Evolutionary conservation across 2,329 filamentous ascomycete species (phyloP), one percentile per base, ranked within the genome.

Genomic region (Aciculosporium take): DNA sequence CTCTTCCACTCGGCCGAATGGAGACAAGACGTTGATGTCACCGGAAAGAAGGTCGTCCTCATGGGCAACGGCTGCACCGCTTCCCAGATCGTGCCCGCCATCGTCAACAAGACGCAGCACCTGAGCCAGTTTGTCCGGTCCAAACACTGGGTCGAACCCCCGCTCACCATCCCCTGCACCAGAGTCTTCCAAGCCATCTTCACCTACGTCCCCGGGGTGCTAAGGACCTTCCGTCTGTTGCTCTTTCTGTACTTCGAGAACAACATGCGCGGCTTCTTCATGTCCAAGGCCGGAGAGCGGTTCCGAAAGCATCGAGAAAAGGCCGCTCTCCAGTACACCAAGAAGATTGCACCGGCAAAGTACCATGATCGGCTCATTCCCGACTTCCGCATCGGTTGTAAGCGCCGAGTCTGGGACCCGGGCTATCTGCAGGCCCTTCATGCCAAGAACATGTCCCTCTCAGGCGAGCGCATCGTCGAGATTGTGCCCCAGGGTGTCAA

Each of bases 361-460:
- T 81, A 80, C 45, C 71, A 75, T 46, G 69, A 76, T 24, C 64
- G 77, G 6, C 53, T 81, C 28, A 74, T 74, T 1, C 78, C 78
- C 0, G 67, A 80, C 38, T 81, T 77, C 43, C 65, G 68, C 34
- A 56, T 79, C 12, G 75, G 76, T 1, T 81, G 76, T 58, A 81
- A 80, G 58, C 61, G 78, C n/a, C 65, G 75, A 12, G 70, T 81
- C 41, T 71, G 71, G 40, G 74, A 80, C 44, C 63, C 67, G 2
- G 63, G 62, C 1, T 81, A 79, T 61, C 64, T 76, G 17, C 49
- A 61, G 12, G 62, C 64, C 31, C 56, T 82, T 29, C 62, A 75
- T 29, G 56, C 68, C 3, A 56, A 66, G 0, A 74, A 74, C 7
- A 23, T 66, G 6, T 56, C 51, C 1, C 37, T 65, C 39, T 74